phyloP scores from a whole-genome alignment of 2,329 filamentous ascomycete genomes.

The Paecilomyces variotii region DNA sequence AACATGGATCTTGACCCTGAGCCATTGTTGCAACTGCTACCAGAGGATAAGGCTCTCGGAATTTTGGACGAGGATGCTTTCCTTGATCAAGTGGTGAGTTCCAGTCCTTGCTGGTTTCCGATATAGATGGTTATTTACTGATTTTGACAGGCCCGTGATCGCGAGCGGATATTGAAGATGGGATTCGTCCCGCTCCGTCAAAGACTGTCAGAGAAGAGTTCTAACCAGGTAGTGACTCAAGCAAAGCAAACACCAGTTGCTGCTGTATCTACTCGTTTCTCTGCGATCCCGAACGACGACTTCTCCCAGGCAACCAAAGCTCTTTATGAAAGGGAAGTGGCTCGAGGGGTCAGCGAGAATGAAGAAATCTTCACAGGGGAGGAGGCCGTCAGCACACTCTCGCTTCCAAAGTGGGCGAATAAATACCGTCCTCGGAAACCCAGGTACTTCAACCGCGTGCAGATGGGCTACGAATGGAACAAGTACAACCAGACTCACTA shows the following conservation, averaged over 20 bases:
- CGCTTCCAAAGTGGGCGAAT: slow-evolving; percentile 68
- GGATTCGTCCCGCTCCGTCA: slow-evolving; percentile 59
- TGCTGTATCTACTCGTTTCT: slow-evolving; percentile 59
- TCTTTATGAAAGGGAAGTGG: slow-evolving; percentile 85
- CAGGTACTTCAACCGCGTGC: slow-evolving; percentile 93
- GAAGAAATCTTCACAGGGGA: slow-evolving; percentile 94
- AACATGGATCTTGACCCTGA: slow-evolving; percentile 54
- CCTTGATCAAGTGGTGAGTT: slow-evolving; percentile 46
- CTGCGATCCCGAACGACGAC: slow-evolving; percentile 62
- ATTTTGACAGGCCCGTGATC: slow-evolving; percentile 41
- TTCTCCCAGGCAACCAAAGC: slow-evolving; percentile 82
- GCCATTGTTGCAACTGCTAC: slow-evolving; percentile 54
- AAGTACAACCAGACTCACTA: slow-evolving; percentile 99
- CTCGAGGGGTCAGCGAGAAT: slow-evolving; percentile 81
- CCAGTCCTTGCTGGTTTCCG: not conserved
- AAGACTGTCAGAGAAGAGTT: slow-evolving; percentile 26
- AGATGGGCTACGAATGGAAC: slow-evolving; percentile 99
- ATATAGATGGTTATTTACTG: slow-evolving; percentile 4
- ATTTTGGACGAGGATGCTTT: slow-evolving; percentile 53
- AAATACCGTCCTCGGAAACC: slow-evolving; percentile 88
- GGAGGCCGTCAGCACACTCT: slow-evolving; percentile 60
- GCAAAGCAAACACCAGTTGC: slow-evolving; percentile 38
- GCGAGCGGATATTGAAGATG: slow-evolving; percentile 54
- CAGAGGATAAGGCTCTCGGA: slow-evolving; percentile 55
- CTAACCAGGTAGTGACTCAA: slow-evolving; percentile 22